Base-by-base conservation (phyloP, 495 filamentous ascomycete species). In the Bacidia gigantensis region DNA sequence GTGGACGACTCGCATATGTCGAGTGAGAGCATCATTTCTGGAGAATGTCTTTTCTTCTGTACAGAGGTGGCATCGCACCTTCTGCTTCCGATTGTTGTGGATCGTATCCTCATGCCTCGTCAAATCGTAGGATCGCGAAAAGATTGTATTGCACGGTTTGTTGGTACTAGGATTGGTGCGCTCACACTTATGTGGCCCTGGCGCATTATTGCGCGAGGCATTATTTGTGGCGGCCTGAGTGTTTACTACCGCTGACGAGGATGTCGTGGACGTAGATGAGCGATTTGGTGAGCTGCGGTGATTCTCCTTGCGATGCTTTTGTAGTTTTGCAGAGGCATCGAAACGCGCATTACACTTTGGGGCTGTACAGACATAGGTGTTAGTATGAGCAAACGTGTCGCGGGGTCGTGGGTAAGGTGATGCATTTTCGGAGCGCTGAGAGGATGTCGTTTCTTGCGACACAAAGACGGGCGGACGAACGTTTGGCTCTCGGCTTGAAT, bases 31-130 rank as follows among this genome's bases (percentile, higher is more conserved):
- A 72, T 96, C 92, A 56, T 88, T 89, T 57, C 92, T 78, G 53
- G 84, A 90, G 62, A 97, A 96, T 0, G 87, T 90, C 74, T 97
- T 96, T 62, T 96, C 89, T 56, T 97, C 92, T n/a, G 86, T 89
- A 68, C 90, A 97, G 45, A 93, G 68, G 50, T 89, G 81, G 65
- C 90, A 98, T 21, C 87, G 81, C n/a, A 95, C 89, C 69, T 98
- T 97, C 62, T 87, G 81, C 77, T 95, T 95, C 59, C 82, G 77
- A 3, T 82, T 84, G 58, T 95, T 95, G 73, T 98, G 92, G 58
- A 97, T 96, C 11, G 92, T 97, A 59, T 95, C 90, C 66, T 98
- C 92, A 64, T 98, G 92, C 10, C 92, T 77, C 10, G 92, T 98
- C 26, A 98, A 77, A 69, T 98, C 92, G 76, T 98, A 98, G 26